Conservation (phyloP, 352 stramenopile genomes). For the Phytophthora brassicae region DNA sequence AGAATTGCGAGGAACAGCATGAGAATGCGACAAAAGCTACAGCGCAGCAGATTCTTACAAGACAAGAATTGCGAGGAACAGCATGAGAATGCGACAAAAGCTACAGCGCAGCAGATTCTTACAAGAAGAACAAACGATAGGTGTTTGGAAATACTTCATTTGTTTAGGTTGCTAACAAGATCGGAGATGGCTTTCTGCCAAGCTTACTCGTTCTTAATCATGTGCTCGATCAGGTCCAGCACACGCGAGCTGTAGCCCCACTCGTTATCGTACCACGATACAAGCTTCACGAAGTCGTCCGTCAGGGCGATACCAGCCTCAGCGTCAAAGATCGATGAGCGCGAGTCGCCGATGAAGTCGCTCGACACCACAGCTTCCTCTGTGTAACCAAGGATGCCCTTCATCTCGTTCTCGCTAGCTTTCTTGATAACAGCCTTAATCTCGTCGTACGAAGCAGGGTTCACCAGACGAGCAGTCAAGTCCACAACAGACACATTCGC, state of each 20-base stretch:
- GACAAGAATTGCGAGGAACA: no score
- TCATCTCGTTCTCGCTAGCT: constrained; percentile 91
- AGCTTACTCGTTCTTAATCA: constrained; percentile 89
- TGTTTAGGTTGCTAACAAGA: no score
- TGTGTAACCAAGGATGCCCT: constrained; percentile 98
- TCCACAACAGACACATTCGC: constrained; percentile 91
- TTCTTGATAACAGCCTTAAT: constrained; percentile 97
- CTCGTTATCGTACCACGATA: constrained; percentile 99
- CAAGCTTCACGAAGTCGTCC: constrained; percentile 98
- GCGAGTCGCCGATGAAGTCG: constrained; percentile 96
- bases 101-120: no score
- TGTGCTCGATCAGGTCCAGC: constrained; percentile 97
- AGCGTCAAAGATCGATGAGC: constrained; percentile 38
- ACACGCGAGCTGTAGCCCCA: constrained; percentile 98
- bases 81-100: no score
- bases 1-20: no score
- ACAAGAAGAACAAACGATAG: no score
- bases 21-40: no score
- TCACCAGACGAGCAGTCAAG: constrained; percentile 79
- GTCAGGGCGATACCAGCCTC: constrained; percentile 77
- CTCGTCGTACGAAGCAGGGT: constrained; percentile 95
- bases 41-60: no score
- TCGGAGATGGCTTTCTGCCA: no score
- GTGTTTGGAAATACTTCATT: no score
- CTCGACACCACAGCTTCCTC: constrained; percentile 96